Base-by-base conservation (phyloP, 805 yeast species). In the Wickerhamiella parazyma region DNA sequence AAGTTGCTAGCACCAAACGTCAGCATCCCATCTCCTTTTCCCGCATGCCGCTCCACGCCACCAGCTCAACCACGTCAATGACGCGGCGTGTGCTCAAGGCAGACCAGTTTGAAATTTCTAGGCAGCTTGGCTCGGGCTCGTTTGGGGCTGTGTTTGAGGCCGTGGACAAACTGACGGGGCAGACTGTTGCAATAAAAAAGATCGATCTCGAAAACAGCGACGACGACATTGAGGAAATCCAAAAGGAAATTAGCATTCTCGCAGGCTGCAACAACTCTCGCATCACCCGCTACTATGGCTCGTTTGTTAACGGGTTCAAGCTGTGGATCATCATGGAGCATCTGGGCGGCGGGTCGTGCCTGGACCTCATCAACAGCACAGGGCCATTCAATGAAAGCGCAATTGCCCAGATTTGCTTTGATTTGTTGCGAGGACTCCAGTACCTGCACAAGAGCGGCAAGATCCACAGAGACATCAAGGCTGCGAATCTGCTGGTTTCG, bases 381-480 rank as follows among this genome's bases (percentile, higher is more conserved):
- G 71, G 81, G 0, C 75, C 81, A 0, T 70, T 80, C 34, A 60
- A 65, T 10, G 83, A 79, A 55, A 67, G 66, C 22, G 63, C 62
- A 2, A 71, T 81, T 22, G 74, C 76, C 45, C 55, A 67, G 18
- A 67, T 81, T 0, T 62, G 78, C 47, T 59, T 65, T 22, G 77
- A 77, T 42, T 64, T 81, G 4, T 60, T 82, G 18, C 49, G 65
- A 8, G 93, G 85, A 0, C 64, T 81, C 33, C 65, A 65, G 6
- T 81, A 81, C 58, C 60, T 81, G 57, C 95, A 80, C 54, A 60
- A 61, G 4, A 76, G 70, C 48, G 84, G 85, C 8, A 79, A 65
- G 54, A 87, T 89, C 35, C 98, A 89, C 58, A 65, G 97, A 48
- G 97, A 89, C 59, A 82, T 89, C 42, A 89, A 87, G 58, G 94